Conservation (phyloP, 2,329 filamentous ascomycete genomes). For the Epichloe aotearoae region DNA sequence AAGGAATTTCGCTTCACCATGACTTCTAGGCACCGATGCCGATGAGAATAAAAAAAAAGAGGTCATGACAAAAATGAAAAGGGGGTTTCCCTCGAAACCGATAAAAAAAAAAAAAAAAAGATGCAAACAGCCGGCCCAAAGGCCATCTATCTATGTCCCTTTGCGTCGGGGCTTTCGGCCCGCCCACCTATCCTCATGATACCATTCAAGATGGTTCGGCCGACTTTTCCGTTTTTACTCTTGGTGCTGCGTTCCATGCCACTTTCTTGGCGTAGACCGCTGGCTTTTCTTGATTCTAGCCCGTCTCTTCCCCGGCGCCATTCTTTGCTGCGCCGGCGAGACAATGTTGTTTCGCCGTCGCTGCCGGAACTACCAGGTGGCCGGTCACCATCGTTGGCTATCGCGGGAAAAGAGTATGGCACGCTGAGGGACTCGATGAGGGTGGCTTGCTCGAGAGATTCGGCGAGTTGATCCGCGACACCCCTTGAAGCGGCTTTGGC, state of each 20-base stretch:
- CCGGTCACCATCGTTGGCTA: conserved; percentile 16
- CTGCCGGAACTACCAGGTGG: conserved; percentile 40
- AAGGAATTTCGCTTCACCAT: neutral
- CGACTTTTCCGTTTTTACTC: conserved; percentile 26
- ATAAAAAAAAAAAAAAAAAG: neutral
- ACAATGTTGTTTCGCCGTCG: conserved; percentile 19
- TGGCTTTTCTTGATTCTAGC: conserved; percentile 15
- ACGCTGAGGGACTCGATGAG: conserved; percentile 22
- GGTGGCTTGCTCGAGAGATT: conserved; percentile 33
- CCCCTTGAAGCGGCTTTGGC: conserved; percentile 19
- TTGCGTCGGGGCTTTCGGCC: conserved; percentile 27
- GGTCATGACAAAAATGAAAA: neutral
- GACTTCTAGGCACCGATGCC: neutral
- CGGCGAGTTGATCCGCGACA: conserved; percentile 26
- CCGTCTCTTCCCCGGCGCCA: conserved; percentile 13
- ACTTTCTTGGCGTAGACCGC: conserved; percentile 16
- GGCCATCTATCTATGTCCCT: conserved; percentile 12
- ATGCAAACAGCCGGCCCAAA: neutral
- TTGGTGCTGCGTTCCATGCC: conserved; percentile 16
- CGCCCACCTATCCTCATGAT: conserved; percentile 31
- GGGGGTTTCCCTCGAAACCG: neutral
- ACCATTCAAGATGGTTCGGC: conserved; percentile 28
- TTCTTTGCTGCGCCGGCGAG: conserved; percentile 20
- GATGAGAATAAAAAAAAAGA: too few species aligned
- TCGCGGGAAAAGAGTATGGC: conserved; percentile 16